Evolutionary conservation across 164 flowering plant genomes (phyloP), one percentile per base, ranked within the genome.

Genomic region (Akebia trifoliata): DNA sequence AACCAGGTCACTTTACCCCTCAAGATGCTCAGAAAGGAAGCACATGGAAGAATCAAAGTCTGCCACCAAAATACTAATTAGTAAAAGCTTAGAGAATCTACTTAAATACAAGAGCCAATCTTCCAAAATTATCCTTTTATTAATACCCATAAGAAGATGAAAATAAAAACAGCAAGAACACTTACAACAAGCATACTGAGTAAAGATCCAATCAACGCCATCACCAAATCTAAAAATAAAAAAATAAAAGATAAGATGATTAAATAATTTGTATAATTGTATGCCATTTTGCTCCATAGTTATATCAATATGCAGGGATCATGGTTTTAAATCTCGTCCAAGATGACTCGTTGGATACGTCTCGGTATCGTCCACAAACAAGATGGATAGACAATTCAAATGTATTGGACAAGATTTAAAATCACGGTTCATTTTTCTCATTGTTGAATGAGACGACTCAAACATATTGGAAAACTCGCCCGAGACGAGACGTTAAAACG

Each of bases 101-200:
- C 9, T 54, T 2, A 11, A 22, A 8, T 30, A 30, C 4, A 24
- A 14, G 2, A 17, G 40, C 24, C 4, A 4, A 39, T 40, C 17
- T 15, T 18, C 14, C 0, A 9, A 6, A 9, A 3, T 37, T n/a
- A n/a, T n/a, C n/a, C n/a, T n/a, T n/a, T 15, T 35, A 53, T 52
- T 9, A 35, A 22, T 2, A 30, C 25, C 24, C 3, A 56, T 28
- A 40, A 48, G 28, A 18, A 50, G 28, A 32, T 21, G 4, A 39
- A 26, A 40, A 17, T 7, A 48, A 30, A 26, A 21, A 28, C 14
- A 29, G 20, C 4, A 39, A 38, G 35, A 56, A 25, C 32, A 80
- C 91, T 72, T 84, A 92, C 98, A 3, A 91, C 95, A 67, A 91
- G 92, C 98, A 91, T 91, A 28, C 96, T 86, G 18, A 91, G 80